Percentiles rank a stretch among this genome's conserved stretches.
Evolutionary conservation across 2,329 filamentous ascomycete genomes (phyloP).

Genomic region (Colletotrichum gigasporum): DNA sequence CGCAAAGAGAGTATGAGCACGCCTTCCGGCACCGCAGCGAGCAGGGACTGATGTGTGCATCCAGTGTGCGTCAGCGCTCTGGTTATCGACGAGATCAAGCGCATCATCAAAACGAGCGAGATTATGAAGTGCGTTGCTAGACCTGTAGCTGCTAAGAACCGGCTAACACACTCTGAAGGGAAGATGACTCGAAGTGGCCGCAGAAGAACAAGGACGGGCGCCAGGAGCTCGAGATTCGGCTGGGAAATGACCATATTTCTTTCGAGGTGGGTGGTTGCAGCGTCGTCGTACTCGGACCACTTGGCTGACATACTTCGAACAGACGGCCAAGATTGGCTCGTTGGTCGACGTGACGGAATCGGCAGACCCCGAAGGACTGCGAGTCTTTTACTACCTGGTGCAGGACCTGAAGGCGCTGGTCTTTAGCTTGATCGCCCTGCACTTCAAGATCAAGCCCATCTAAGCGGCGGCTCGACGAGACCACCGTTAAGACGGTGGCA

Average conservation of each 20-base stretch:
- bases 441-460: slow-evolving; percentile 95
- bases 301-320: slow-evolving; percentile 32
- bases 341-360: slow-evolving; percentile 97
- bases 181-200: slow-evolving; percentile 98
- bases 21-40: too few relatives aligned
- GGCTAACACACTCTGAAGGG: slow-evolving; percentile 61
- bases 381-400: slow-evolving; percentile 98
- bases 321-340: slow-evolving; percentile 99
- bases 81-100: slow-evolving; percentile 93
- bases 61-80: slow-evolving; percentile 95
- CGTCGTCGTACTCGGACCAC: background rate
- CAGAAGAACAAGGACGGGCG: slow-evolving; percentile 99
- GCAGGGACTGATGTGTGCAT: background rate
- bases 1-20: slow-evolving; percentile 91
- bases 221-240: slow-evolving; percentile 92
- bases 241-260: slow-evolving; percentile 96
- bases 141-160: slow-evolving; percentile 36
- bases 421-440: slow-evolving; percentile 93
- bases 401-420: slow-evolving; percentile 97
- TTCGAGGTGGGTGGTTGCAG: slow-evolving; percentile 78
- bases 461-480: slow-evolving; percentile 45
- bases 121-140: slow-evolving; percentile 81
- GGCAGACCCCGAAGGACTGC: slow-evolving; percentile 91
- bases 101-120: slow-evolving; percentile 96
- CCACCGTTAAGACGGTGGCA: background rate